A percentile compares a stretch with the other conserved stretches of the same genome.
These are phyloP conservation scores for Pecoramyces ruminantium DNA, from an alignment of 192 early-diverging fungal genomes.

Conservation along the genomic window DNA sequence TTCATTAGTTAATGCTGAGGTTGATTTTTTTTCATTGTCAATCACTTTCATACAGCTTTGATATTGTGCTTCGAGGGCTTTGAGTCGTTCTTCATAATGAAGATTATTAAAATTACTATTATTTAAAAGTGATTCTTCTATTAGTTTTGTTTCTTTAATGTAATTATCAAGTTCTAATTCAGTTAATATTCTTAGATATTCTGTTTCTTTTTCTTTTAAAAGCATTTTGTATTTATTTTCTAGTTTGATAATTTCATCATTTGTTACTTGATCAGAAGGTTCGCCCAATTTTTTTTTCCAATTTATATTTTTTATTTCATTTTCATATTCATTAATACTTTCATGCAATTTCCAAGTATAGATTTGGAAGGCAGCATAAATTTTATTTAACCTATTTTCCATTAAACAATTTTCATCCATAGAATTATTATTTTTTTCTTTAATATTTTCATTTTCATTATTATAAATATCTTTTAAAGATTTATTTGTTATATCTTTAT, in stretches of 20 bases:
- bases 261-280: background rate
- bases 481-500: background rate
- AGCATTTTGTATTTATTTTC: background rate
- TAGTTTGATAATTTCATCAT: background rate
- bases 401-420: background rate
- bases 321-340: background rate
- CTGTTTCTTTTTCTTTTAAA: background rate
- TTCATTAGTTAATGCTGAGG: background rate
- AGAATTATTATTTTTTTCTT: background rate
- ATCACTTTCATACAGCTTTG: background rate
- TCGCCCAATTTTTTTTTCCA: background rate
- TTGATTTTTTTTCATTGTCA: background rate
- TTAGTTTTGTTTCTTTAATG: background rate
- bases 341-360: background rate
- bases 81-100: background rate
- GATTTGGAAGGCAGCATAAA: background rate
- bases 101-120: background rate
- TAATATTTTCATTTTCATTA: background rate
- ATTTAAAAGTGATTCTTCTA: background rate
- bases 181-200: background rate
- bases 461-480: background rate
- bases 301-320: background rate
- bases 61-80: background rate
- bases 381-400: background rate
- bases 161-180: background rate